Evolutionary conservation across 345 rosid species (phyloP).

Genomic region (Kandelia obovata): DNA sequence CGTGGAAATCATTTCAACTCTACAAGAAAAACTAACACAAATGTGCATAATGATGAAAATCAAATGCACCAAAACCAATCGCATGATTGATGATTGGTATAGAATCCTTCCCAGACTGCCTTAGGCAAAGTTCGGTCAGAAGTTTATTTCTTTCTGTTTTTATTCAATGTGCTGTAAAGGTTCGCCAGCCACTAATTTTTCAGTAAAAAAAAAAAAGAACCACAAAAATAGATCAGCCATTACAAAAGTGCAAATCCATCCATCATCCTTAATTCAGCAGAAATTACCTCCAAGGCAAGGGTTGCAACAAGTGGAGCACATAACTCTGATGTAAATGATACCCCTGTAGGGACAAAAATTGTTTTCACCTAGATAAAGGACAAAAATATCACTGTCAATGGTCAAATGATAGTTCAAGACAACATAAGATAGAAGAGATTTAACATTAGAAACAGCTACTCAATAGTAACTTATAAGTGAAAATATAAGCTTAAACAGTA

Average conservation of each 20-base stretch:
- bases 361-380: slow-evolving; percentile 67
- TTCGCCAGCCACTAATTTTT: neutral
- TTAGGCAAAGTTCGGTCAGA: neutral
- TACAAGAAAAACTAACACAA: slow-evolving; percentile 2
- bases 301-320: slow-evolving; percentile 91
- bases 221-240: neutral
- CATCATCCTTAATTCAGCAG: slow-evolving; percentile 7
- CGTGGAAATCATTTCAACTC: slow-evolving; percentile 6
- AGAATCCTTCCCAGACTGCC: neutral
- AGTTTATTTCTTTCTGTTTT: neutral
- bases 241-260: slow-evolving; percentile 6
- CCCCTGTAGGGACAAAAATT: slow-evolving; percentile 67
- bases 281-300: slow-evolving; percentile 85
- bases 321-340: slow-evolving; percentile 54
- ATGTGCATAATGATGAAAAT: neutral
- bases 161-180: neutral
- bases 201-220: neutral
- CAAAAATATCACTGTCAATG: slow-evolving; percentile 6
- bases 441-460: neutral
- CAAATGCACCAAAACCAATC: slow-evolving; percentile 2
- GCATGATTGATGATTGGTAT: neutral
- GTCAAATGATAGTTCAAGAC: slow-evolving; percentile 1
- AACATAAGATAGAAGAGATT: slow-evolving; percentile 4
- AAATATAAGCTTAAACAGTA: slow-evolving; percentile 14
- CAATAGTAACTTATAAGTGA: neutral